Conservation (phyloP, 306 rosid genomes). For the Lithocarpus polystachyus region DNA sequence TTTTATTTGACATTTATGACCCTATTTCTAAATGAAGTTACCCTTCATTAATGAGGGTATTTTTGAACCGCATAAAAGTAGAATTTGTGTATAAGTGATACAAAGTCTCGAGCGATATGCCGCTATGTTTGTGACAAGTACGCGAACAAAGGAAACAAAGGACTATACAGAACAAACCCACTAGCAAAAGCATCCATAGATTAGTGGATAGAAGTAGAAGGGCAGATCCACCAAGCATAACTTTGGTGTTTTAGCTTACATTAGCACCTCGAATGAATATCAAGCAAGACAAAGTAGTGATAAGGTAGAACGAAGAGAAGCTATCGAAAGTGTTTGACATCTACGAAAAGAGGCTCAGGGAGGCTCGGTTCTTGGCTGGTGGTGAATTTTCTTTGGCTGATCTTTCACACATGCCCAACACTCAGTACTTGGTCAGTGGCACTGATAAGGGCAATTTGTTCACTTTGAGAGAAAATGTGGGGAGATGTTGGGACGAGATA, state of each 20-base stretch:
- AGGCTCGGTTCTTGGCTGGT: conserved; percentile 59
- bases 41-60: too few relatives aligned
- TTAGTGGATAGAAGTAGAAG: too few relatives aligned
- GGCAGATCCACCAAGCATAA: too few relatives aligned
- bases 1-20: too few relatives aligned
- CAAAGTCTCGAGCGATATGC: too few relatives aligned
- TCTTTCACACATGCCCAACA: conserved; percentile 83
- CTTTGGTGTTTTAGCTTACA: conserved; percentile 73
- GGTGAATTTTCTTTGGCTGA: conserved; percentile 83
- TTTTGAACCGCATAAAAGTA: neutral
- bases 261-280: conserved; percentile 82
- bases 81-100: too few relatives aligned
- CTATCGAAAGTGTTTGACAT: conserved; percentile 63
- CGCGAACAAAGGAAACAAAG: too few relatives aligned
- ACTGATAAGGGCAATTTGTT: conserved; percentile 41
- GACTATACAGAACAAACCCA: too few relatives aligned
- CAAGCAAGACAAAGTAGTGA: conserved; percentile 47
- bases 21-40: neutral
- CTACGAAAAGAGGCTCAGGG: conserved; percentile 59
- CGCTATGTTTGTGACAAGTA: too few relatives aligned
- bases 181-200: too few relatives aligned
- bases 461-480: conserved; percentile 46
- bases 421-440: conserved; percentile 43
- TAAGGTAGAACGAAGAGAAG: conserved; percentile 50
- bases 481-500: conserved; percentile 87